Percentiles rank a stretch among this genome's conserved stretches.
phyloP scores from a whole-genome alignment of 1,139 yeast species.

The Zygosaccharomyces sapae region DNA sequence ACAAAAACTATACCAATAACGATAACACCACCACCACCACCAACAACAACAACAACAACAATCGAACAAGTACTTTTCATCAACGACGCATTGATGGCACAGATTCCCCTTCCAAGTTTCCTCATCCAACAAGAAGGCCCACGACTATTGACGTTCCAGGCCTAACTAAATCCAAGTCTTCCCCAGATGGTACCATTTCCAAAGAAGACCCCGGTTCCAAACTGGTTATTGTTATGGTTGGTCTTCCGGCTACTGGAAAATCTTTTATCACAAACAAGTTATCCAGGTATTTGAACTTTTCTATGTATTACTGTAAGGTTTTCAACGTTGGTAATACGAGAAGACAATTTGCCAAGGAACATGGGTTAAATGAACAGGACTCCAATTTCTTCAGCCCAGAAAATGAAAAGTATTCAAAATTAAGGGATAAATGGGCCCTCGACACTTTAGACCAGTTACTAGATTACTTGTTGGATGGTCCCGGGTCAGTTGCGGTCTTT shows the following conservation, averaged over 20 bases:
- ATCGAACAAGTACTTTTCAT: neutral
- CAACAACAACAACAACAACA: neutral
- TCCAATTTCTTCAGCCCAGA: conserved; percentile 87
- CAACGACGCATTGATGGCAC: conserved; percentile 8
- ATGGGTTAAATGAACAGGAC: conserved; percentile 44
- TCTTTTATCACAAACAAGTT: conserved; percentile 88
- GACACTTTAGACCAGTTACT: conserved; percentile 83
- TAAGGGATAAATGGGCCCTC: conserved; percentile 94
- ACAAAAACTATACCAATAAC: neutral
- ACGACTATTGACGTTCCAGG: conserved; percentile 93
- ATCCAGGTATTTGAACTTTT: conserved; percentile 84
- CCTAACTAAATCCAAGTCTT: conserved; percentile 72
- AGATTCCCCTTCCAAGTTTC: conserved; percentile 21
- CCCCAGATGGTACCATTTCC: conserved; percentile 80
- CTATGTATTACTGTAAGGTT: conserved; percentile 82
- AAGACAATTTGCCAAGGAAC: conserved; percentile 54
- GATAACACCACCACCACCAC: neutral
- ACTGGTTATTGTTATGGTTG: conserved; percentile 90
- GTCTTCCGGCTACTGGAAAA: conserved; percentile 89
- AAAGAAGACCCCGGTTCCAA: conserved; percentile 70
- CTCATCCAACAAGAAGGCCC: conserved; percentile 43
- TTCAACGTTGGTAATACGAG: conserved; percentile 95
- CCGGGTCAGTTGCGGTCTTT: conserved; percentile 89
- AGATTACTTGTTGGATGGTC: conserved; percentile 72
- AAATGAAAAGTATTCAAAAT: conserved; percentile 56